These are phyloP conservation scores for Eutrema heterophyllum DNA, from an alignment of 345 rosid species.

Conservation along the genomic window DNA sequence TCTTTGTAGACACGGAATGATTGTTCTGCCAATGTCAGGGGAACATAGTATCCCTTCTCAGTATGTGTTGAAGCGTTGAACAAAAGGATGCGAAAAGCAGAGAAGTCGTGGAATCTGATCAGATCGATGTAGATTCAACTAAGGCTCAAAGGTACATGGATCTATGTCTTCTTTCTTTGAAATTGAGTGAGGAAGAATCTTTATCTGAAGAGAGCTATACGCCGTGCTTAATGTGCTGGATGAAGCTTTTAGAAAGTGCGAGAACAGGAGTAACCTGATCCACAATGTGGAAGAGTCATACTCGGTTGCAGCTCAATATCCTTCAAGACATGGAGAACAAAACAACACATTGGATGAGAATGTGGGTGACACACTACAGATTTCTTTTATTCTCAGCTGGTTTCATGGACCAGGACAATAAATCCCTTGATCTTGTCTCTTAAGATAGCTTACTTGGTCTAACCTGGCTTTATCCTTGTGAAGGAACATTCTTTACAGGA, in stretches of 20 bases:
- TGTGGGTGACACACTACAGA: slow-evolving; percentile 41
- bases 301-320: slow-evolving; percentile 29
- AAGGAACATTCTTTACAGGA: slow-evolving; percentile 33
- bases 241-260: slow-evolving; percentile 49
- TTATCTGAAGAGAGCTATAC: slow-evolving; percentile 50
- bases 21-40: slow-evolving; percentile 73
- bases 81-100: slow-evolving; percentile 55
- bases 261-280: slow-evolving; percentile 36
- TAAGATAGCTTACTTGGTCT: not conserved
- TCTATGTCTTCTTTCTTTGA: slow-evolving; percentile 49
- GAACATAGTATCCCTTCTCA: slow-evolving; percentile 48
- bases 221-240: slow-evolving; percentile 40
- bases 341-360: slow-evolving; percentile 28
- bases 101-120: slow-evolving; percentile 26
- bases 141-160: slow-evolving; percentile 47
- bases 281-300: slow-evolving; percentile 29
- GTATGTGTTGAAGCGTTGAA: slow-evolving; percentile 62
- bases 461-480: slow-evolving; percentile 21
- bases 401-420: not conserved
- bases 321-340: slow-evolving; percentile 34
- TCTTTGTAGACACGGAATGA: slow-evolving; percentile 65
- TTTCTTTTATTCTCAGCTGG: slow-evolving; percentile 1
- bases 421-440: not conserved
- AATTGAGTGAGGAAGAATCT: slow-evolving; percentile 63
- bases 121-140: slow-evolving; percentile 19